A percentile compares a stretch with the other conserved stretches of the same genome.
phyloP scores from a whole-genome alignment of 768 basidiomycete species.

The Tulasnella calospora region DNA sequence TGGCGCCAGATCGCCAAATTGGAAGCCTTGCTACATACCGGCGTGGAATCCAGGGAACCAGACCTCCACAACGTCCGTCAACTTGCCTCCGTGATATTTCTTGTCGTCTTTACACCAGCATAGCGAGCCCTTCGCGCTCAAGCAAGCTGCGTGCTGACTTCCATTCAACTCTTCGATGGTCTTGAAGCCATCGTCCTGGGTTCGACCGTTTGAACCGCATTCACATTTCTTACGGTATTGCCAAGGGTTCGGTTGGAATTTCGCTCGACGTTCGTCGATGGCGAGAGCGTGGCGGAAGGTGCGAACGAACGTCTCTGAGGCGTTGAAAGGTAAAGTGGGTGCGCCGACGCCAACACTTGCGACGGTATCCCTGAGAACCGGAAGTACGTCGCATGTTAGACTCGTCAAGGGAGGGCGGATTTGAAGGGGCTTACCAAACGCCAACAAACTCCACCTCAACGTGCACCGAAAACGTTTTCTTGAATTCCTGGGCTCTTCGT shows the following conservation, averaged over 20 bases:
- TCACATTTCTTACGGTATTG: background rate
- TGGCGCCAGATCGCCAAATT: too few species aligned
- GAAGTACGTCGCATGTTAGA: background rate
- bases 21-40: constrained; percentile 15
- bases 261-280: constrained; percentile 33
- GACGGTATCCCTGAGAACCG: constrained; percentile 16
- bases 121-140: background rate
- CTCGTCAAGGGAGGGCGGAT: background rate
- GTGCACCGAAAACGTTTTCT: constrained; percentile 56
- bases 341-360: constrained; percentile 3
- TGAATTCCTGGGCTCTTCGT: constrained; percentile 46
- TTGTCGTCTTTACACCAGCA: background rate
- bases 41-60: constrained; percentile 29
- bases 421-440: constrained; percentile 51
- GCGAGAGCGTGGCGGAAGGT: constrained; percentile 35
- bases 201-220: background rate
- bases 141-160: too few species aligned
- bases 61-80: constrained; percentile 20
- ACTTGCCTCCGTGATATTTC: background rate
- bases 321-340: background rate
- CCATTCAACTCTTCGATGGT: background rate
- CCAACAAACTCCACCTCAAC: constrained; percentile 75
- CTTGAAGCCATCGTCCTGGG: background rate
- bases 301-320: constrained; percentile 21
- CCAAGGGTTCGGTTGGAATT: constrained; percentile 32